Conservation (phyloP, 2,329 filamentous ascomycete species). For the Penicillium sp. region DNA sequence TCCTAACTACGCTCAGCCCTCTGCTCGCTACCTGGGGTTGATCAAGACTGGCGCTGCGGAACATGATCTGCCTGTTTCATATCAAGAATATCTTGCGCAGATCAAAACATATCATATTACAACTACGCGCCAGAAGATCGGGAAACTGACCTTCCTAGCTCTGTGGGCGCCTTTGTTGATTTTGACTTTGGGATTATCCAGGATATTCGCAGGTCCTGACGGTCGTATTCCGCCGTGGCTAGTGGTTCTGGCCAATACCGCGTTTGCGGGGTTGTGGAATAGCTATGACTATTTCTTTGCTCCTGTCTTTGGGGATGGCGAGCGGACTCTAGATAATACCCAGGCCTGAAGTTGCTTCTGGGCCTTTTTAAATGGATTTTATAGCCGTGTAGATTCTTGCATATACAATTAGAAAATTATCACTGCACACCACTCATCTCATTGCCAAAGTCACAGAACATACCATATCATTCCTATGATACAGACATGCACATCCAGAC, state of each 20-base stretch:
- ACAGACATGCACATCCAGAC: background rate
- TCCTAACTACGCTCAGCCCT: conserved; percentile 75
- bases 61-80: conserved; percentile 75
- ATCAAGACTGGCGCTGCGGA: conserved; percentile 76
- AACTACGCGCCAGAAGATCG: conserved; percentile 64
- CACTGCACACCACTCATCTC: background rate
- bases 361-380: background rate
- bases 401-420: conserved; percentile 1
- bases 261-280: conserved; percentile 62
- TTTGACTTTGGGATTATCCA: conserved; percentile 49
- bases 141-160: conserved; percentile 60
- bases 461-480: background rate
- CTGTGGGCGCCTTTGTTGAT: conserved; percentile 61
- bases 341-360: background rate
- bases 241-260: conserved; percentile 48
- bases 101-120: conserved; percentile 73
- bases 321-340: conserved; percentile 56
- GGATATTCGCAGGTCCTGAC: conserved; percentile 59
- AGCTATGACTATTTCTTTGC: conserved; percentile 66
- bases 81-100: conserved; percentile 68
- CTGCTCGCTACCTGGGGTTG: conserved; percentile 77
- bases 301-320: conserved; percentile 78
- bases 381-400: background rate
- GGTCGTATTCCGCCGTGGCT: conserved; percentile 71
- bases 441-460: background rate